Evolutionary conservation across 768 basidiomycete species (phyloP).

Genomic region (Clathrus columnatus): DNA sequence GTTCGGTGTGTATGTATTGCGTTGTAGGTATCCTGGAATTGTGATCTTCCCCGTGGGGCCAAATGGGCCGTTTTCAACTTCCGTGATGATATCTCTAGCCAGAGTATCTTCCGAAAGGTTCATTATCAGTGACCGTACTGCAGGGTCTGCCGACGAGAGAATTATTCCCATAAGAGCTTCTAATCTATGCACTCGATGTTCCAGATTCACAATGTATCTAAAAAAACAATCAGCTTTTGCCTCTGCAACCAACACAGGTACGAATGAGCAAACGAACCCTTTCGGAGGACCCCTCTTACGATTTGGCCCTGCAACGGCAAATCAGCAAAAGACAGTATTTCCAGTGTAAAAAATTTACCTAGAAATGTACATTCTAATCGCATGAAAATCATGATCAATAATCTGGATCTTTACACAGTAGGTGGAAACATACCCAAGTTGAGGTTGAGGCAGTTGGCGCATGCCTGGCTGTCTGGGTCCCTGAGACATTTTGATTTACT

Average conservation of each 20-base stretch:
- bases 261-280: slow-evolving; percentile 28
- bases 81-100: slow-evolving; percentile 69
- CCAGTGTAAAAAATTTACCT: slow-evolving; percentile 17
- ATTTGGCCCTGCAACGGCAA: slow-evolving; percentile 37
- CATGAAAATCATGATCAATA: not conserved
- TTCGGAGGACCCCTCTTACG: slow-evolving; percentile 81
- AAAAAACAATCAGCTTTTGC: not conserved
- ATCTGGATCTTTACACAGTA: not conserved
- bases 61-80: slow-evolving; percentile 72
- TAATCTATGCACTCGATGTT: slow-evolving; percentile 81
- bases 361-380: slow-evolving; percentile 64
- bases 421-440: slow-evolving; percentile 8
- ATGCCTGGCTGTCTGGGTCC: slow-evolving; percentile 45
- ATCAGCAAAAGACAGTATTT: slow-evolving; percentile 12
- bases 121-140: slow-evolving; percentile 35
- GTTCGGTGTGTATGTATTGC: not conserved
- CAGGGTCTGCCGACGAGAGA: slow-evolving; percentile 39
- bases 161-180: slow-evolving; percentile 83
- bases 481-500: slow-evolving; percentile 85
- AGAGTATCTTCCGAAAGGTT: slow-evolving; percentile 59
- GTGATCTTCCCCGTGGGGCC: slow-evolving; percentile 30
- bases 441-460: slow-evolving; percentile 55
- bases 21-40: slow-evolving; percentile 1
- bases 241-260: too few species aligned
- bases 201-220: slow-evolving; percentile 81